phyloP scores from a whole-genome alignment of 352 stramenopile species.

The Pythium inflatum region DNA sequence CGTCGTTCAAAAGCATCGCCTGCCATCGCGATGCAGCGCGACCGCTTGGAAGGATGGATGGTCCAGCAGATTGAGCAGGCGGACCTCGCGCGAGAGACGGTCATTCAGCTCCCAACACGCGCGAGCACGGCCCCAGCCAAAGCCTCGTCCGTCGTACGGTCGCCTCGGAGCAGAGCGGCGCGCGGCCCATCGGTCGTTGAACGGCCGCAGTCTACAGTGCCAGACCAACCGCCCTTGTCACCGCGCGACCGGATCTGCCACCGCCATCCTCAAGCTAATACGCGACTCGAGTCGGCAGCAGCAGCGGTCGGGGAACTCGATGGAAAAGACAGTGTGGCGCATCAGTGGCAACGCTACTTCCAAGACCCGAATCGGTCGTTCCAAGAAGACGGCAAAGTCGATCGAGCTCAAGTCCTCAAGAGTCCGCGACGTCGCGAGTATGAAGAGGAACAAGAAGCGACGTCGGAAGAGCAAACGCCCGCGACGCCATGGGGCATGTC shows the following conservation, averaged over 20 bases:
- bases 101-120: slow-evolving; percentile 57
- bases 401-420: slow-evolving; percentile 59
- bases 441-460: slow-evolving; percentile 6
- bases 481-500: slow-evolving; percentile 68
- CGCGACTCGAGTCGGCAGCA: slow-evolving; percentile 19
- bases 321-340: slow-evolving; percentile 42
- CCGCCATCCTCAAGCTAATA: not conserved
- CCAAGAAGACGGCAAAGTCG: slow-evolving; percentile 45
- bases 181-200: too few species aligned
- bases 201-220: slow-evolving; percentile 23
- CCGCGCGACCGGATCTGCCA: slow-evolving; percentile 18
- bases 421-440: slow-evolving; percentile 23
- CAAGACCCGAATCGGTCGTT: slow-evolving; percentile 36
- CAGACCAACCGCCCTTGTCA: not conserved
- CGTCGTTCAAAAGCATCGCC: too few species aligned
- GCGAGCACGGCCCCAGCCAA: slow-evolving; percentile 11
- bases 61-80: slow-evolving; percentile 72
- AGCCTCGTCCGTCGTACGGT: not conserved
- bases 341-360: slow-evolving; percentile 57
- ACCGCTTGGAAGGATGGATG: slow-evolving; percentile 79
- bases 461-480: slow-evolving; percentile 34
- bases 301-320: slow-evolving; percentile 16
- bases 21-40: slow-evolving; percentile 53
- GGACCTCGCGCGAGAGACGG: slow-evolving; percentile 64
- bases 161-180: too few species aligned